Percentiles rank a stretch among this genome's conserved stretches.
phyloP scores from a whole-genome alignment of 1,284 basidiomycete species.

The Puccinia novopanici region DNA sequence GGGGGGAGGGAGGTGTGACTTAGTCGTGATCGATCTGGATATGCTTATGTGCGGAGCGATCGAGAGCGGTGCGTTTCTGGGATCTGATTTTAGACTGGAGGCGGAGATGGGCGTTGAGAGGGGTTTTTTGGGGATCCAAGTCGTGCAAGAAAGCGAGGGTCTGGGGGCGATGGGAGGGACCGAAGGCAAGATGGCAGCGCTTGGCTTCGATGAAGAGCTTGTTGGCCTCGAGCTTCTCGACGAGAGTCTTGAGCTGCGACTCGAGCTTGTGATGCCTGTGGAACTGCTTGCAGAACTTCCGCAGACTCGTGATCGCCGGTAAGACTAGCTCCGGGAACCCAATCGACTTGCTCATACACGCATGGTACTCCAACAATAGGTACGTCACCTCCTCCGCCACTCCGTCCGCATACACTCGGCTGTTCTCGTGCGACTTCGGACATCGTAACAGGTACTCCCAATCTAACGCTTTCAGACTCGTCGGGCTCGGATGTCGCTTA shows the following conservation, averaged over 20 bases:
- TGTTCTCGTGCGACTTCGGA: conserved; percentile 84
- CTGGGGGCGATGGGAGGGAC: conserved; percentile 1
- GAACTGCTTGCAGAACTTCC: conserved; percentile 67
- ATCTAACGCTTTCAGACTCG: conserved; percentile 86
- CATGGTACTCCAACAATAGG: conserved; percentile 76
- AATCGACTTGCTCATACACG: conserved; percentile 69
- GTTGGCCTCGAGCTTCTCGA: conserved; percentile 49
- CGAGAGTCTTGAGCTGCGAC: conserved; percentile 4
- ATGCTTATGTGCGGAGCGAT: conserved; percentile 20
- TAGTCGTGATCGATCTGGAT: conserved; percentile 10
- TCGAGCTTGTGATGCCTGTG: conserved; percentile 28
- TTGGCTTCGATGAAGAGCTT: conserved; percentile 9
- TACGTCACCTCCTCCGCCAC: conserved; percentile 79
- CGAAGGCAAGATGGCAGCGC: conserved; percentile 21
- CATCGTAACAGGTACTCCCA: conserved; percentile 83
- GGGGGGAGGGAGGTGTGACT: background rate
- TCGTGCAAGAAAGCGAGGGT: conserved; percentile 17
- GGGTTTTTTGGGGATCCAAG: background rate
- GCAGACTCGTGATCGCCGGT: conserved; percentile 75
- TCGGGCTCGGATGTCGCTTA: conserved; percentile 75
- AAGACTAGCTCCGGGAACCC: conserved; percentile 91
- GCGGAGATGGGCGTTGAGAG: conserved; percentile 28
- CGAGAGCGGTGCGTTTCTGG: conserved; percentile 33
- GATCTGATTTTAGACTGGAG: conserved; percentile 40
- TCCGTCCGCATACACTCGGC: conserved; percentile 80